Base-by-base conservation (phyloP, 305 asterid species). In the Fraxinus platypoda region DNA sequence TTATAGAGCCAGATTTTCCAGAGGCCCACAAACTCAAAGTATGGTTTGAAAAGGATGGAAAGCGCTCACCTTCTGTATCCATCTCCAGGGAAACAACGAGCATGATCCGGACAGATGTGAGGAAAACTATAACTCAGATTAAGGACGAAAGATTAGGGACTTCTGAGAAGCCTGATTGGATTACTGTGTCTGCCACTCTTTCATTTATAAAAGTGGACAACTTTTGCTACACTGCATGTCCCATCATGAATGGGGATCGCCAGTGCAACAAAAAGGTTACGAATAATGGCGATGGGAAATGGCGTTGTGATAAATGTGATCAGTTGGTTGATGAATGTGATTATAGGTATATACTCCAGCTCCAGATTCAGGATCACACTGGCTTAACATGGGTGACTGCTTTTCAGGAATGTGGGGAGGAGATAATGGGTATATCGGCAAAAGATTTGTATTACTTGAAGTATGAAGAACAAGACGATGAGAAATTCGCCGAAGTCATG, bases 121-220 rank as follows among this genome's bases (percentile, higher is more conserved):
- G 97, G 71, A 95, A 95, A 83, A 86, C 91, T 70, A 89, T 95
- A 83, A 86, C 96, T 82, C 99, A 94, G 89, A 94, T 95, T 87
- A 94, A 95, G 87, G 97, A 93, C 54, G 99, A 95, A 81, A 89
- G 87, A 41, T 81, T 95, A 46, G 99, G 99, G 77, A 95, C 98
- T 77, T 92, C 95, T 9, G 98, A 93, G 82, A 94, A 94, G 87
- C 95, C 99, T 46, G 99, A 95, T 86, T 95, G 97, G 97, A 94
- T 95, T 80, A 89, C 93, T 5, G 88, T 94, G 8, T 83, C 88
- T 84, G 99, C 97, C 85, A 92, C 97, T 73, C 78, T 91, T 35
- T 74, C 88, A 15, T 95, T 86, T 86, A 84, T 94, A 12, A 95
- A 93, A 87, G 81, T 66, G 37, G 98, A 94, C 57, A 94, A 87